A percentile compares a stretch with the other conserved stretches of the same genome.
Evolutionary conservation across 2,329 filamentous ascomycete species (phyloP).

Genomic region (Aureobasidium mangrovei): DNA sequence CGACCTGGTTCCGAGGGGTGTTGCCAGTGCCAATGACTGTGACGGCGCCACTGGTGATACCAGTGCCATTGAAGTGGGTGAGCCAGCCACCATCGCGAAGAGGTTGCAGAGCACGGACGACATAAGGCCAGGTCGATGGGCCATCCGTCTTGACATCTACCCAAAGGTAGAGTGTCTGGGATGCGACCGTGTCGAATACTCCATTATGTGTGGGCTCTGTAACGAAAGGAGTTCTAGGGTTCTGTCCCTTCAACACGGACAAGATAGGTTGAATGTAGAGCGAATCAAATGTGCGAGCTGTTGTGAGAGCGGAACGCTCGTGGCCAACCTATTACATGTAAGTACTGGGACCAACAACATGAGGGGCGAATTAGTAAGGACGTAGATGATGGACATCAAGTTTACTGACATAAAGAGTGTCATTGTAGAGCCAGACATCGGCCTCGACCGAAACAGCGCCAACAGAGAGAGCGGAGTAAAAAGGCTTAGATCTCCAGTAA

Average conservation of each 20-base stretch:
- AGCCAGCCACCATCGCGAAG: constrained; percentile 46
- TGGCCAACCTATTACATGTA: constrained; percentile 44
- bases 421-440: constrained; percentile 52
- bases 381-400: not conserved
- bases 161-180: constrained; percentile 52
- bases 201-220: constrained; percentile 44
- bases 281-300: constrained; percentile 45
- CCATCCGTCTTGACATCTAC: constrained; percentile 56
- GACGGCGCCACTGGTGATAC: constrained; percentile 41
- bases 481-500: constrained; percentile 44
- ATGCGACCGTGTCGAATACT: constrained; percentile 48
- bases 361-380: not conserved
- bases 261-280: constrained; percentile 54
- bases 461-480: constrained; percentile 45
- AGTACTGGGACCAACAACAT: not conserved
- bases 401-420: constrained; percentile 15
- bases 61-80: constrained; percentile 41
- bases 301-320: constrained; percentile 43
- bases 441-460: constrained; percentile 52
- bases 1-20: constrained; percentile 42
- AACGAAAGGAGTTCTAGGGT: constrained; percentile 45
- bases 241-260: constrained; percentile 46
- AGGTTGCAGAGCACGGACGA: constrained; percentile 48
- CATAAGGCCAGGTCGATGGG: constrained; percentile 45
- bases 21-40: constrained; percentile 57